Conservation (phyloP, 129 eudicot species). For the Flaveria robusta region DNA sequence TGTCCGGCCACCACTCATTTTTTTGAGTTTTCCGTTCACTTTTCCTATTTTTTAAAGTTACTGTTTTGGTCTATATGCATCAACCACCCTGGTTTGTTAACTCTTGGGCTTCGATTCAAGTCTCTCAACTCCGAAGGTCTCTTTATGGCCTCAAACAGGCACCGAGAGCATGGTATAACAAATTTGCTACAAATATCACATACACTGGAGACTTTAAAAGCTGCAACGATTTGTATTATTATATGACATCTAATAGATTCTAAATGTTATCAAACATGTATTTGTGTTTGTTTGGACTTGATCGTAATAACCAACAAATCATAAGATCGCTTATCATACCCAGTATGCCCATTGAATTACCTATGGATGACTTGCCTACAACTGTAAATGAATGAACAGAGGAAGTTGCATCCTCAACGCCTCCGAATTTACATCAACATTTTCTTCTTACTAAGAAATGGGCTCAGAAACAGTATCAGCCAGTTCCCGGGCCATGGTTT, state of each 20-base stretch:
- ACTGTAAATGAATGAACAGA: not conserved
- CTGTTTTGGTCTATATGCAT: too few species aligned
- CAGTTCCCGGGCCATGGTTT: slow-evolving; percentile 63
- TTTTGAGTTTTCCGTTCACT: too few species aligned
- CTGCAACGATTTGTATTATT: too few species aligned
- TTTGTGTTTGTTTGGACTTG: not conserved
- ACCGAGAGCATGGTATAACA: too few species aligned
- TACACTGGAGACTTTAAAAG: too few species aligned
- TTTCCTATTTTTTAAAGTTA: too few species aligned
- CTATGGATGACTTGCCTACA: not conserved
- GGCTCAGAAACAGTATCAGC: slow-evolving; percentile 39
- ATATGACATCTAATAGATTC: not conserved
- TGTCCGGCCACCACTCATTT: too few species aligned
- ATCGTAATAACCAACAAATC: not conserved
- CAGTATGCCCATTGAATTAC: not conserved
- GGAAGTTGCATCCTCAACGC: not conserved
- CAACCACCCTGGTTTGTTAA: too few species aligned
- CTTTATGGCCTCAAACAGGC: too few species aligned
- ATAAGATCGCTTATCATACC: not conserved
- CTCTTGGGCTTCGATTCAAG: too few species aligned
- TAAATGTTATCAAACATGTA: not conserved
- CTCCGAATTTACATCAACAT: not conserved
- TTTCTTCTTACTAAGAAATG: slow-evolving; percentile 10
- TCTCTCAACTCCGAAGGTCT: too few species aligned
- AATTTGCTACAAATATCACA: too few species aligned